Base-by-base conservation (phyloP, 2,329 filamentous ascomycete genomes). In the Pseudogymnoascus sp. region DNA sequence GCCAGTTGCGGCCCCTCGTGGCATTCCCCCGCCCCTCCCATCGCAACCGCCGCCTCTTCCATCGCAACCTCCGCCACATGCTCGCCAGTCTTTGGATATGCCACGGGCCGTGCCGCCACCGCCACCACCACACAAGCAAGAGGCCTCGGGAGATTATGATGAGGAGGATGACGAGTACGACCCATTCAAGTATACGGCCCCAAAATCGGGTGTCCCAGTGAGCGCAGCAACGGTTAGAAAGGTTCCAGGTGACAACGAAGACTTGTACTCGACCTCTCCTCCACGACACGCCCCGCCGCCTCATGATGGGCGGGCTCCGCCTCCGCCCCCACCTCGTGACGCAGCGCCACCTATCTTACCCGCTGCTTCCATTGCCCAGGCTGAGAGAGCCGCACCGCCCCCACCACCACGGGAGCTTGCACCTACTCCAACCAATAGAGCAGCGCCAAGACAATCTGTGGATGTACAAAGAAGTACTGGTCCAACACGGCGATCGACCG, bases 101-200 rank as follows among this genome's bases (percentile, higher is more conserved):
- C 89, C 90, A 56, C 84, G 89, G 67, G 84, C 78, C 60, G 85
- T 84, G 38, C 89, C 89, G 50, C 89, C 88, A 2, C 87, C 87
- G 5, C 79, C 84, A 12, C 83, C 79, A 47, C 84, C 80, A 35
- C 79, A 79, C 31, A 38, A 60, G 21, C 68, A 72, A 7, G 38
- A 66, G 59, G 8, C 25, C 8, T 72, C 75, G 31, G 71, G 72
- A 37, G 77, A 78, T 44, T 78, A 80, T 14, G 81, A 84, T 25
- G 86, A 89, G 10, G 87, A 89, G 6, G 80, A 84, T 25, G 86
- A 89, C 28, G 87, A 89, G 2, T 91, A 91, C 70, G 88, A 91
- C 71, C 86, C 88, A 1, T 86, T 81, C 70, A 84, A 79, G 67
- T 84, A 86, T 69, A 74, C 76, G 5, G 71, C 76, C 4, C 69